Evolutionary conservation across 2,329 filamentous ascomycete genomes (phyloP).

Genomic region (Dactylellina cionopaga): DNA sequence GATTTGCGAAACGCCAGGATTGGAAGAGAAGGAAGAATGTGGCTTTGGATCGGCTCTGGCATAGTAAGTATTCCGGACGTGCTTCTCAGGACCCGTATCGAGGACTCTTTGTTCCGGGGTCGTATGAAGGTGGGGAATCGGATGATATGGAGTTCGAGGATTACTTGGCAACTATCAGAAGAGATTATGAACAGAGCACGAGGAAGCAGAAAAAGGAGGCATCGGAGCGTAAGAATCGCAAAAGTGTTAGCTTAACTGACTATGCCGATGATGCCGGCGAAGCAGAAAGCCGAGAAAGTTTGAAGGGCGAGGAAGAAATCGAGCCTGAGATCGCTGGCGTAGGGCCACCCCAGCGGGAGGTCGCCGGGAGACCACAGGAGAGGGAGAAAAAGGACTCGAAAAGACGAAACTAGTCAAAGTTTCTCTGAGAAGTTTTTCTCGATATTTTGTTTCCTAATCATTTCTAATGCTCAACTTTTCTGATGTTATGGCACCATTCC

Average conservation of each 20-base stretch:
- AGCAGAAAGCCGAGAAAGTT: too few species aligned
- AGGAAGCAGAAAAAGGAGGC: neutral
- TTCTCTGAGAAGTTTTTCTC: slow-evolving; percentile 24
- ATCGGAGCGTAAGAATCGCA: neutral
- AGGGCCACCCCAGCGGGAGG: neutral
- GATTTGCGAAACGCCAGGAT: slow-evolving; percentile 8
- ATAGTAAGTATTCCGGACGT: slow-evolving; percentile 5
- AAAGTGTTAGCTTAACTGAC: too few species aligned
- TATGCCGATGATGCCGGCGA: too few species aligned
- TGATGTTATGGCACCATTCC: too few species aligned
- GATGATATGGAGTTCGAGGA: neutral
- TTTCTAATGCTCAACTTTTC: too few species aligned
- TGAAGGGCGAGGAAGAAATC: neutral
- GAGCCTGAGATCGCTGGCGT: neutral
- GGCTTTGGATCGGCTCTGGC: slow-evolving; percentile 3
- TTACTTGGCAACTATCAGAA: neutral
- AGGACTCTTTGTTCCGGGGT: neutral
- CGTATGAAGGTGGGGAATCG: neutral
- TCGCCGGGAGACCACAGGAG: neutral
- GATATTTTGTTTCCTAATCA: too few species aligned
- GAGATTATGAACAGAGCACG: too few species aligned
- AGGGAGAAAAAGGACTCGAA: slow-evolving; percentile 10
- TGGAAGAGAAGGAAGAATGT: slow-evolving; percentile 7
- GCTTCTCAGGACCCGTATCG: neutral
- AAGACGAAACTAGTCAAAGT: slow-evolving; percentile 17